phyloP scores from a whole-genome alignment of 2,329 filamentous ascomycete genomes.

The Corniculantispora saksenae region DNA sequence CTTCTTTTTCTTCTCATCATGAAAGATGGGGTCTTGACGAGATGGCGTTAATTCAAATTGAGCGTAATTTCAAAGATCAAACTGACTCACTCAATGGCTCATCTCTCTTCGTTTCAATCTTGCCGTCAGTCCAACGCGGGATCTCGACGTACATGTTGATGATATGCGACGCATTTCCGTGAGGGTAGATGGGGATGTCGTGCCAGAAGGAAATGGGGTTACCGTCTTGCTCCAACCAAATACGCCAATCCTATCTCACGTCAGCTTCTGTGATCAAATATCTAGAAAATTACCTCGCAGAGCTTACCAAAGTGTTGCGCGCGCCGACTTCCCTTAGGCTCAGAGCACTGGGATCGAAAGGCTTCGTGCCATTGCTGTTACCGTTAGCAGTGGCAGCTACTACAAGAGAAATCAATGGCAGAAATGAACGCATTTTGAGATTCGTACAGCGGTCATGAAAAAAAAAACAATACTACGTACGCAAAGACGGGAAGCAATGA shows the following conservation, averaged over 20 bases:
- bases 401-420: slow-evolving; percentile 22
- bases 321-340: slow-evolving; percentile 38
- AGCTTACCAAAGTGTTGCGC: slow-evolving; percentile 38
- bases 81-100: slow-evolving; percentile 41
- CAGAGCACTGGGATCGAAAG: slow-evolving; percentile 32
- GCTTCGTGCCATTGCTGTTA: not conserved
- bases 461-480: not conserved
- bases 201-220: slow-evolving; percentile 44
- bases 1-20: slow-evolving; percentile 39
- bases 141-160: slow-evolving; percentile 45
- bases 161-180: slow-evolving; percentile 34
- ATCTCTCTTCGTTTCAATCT: slow-evolving; percentile 41
- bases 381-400: slow-evolving; percentile 16
- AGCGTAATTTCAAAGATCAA: too few relatives aligned
- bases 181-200: slow-evolving; percentile 42
- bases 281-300: too few relatives aligned
- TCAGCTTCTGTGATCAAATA: not conserved
- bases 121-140: slow-evolving; percentile 42
- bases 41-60: not conserved
- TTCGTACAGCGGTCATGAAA: not conserved
- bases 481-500: not conserved
- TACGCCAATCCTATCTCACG: slow-evolving; percentile 38
- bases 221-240: slow-evolving; percentile 42
- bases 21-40: slow-evolving; percentile 40
- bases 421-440: not conserved